Evolutionary conservation across 225 moss, liverwort and hornwort species (phyloP).

Genomic region (Antitrichia curtipendula): DNA sequence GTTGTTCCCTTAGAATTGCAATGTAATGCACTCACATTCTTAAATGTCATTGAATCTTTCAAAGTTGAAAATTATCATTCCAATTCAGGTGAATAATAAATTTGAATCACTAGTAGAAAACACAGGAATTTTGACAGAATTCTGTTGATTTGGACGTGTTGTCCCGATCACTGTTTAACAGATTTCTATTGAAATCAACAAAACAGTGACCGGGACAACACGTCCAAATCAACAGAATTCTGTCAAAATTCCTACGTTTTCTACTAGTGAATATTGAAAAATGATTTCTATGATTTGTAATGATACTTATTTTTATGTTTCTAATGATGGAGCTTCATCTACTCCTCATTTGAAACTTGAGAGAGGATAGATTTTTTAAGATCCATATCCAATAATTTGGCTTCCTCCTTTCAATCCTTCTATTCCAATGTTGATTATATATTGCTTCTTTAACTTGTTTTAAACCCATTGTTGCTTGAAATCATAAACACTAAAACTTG

Average conservation of each 20-base stretch:
- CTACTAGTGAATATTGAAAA: too few species aligned
- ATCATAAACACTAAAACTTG: background rate
- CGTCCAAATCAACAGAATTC: too few species aligned
- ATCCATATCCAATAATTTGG: background rate
- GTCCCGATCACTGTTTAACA: too few species aligned
- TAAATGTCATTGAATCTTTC: too few species aligned
- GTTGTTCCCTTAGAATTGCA: background rate
- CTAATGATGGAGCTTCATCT: background rate
- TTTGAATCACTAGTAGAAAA: too few species aligned
- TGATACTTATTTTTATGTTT: background rate
- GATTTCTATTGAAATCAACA: too few species aligned
- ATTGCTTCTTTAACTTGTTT: background rate
- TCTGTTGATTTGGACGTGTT: too few species aligned
- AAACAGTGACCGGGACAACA: too few species aligned
- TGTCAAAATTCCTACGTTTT: too few species aligned
- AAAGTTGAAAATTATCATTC: background rate
- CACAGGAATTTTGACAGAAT: too few species aligned
- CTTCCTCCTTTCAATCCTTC: background rate
- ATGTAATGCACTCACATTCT: background rate
- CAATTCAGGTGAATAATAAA: background rate
- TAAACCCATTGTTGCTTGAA: background rate
- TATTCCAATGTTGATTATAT: background rate
- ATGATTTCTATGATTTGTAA: background rate
- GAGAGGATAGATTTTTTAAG: background rate
- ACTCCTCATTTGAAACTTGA: background rate